Evolutionary conservation across 306 rosid species (phyloP), one percentile per base, ranked within the genome.

Genomic region (Casuarina cunninghamiana): DNA sequence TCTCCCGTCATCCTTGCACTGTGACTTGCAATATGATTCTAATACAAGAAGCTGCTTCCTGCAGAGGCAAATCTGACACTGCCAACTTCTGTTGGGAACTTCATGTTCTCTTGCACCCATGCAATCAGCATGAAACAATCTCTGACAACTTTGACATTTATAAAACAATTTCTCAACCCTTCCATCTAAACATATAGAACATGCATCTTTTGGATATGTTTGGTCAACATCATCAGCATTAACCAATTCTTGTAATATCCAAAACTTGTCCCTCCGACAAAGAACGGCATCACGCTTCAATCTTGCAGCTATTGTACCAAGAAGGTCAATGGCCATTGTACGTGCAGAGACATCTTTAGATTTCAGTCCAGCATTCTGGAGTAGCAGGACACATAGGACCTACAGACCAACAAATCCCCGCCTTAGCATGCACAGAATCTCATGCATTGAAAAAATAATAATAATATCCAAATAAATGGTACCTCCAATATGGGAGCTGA

Each of bases 301-400:
- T 89, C 99, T 96, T 2, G 99, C 97, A 78, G 99, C 99, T 90
- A 96, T 86, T 45, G 93, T 93, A 78, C 99, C 99, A 38, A 96
- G 97, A 93, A 96, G 87, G 74, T 96, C 99, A 66, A 96, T 96
- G 2, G 99, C 98, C 97, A 96, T 75, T 49, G 91, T 79, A 66
- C 97, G 99, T 77, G 91, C 94, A 80, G 91, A 78, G 60, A 85
- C 67, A 78, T 96, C 99, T 87, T 96, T 96, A 73, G 98, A 93
- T 78, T 91, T 93, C 61, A 81, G 88, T 75, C 97, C 98, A 44
- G 97, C 97, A 88, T 96, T 96, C 79, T 91, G 96, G 32, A 96
- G 93, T 79, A 96, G 87, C 65, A 96, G 83, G 72, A 93, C 98
- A 61, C 98, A 93, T 0, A 96, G 89, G 78, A 96, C 98, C 99